Evolutionary conservation across 768 basidiomycete species (phyloP), one percentile per base, ranked within the genome.

Genomic region (Lentinula guzmanii): DNA sequence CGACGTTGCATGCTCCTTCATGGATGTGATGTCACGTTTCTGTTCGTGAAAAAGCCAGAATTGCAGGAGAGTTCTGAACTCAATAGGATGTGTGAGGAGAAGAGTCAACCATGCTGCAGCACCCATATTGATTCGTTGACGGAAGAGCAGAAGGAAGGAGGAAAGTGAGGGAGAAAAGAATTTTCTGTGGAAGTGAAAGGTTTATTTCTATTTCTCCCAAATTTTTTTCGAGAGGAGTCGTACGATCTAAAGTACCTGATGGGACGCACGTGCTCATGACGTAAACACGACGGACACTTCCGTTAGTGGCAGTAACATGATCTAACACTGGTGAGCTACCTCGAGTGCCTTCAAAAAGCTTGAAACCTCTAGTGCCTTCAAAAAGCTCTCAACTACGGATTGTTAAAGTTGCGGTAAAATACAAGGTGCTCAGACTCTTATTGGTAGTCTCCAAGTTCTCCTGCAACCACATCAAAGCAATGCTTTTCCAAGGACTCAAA

Each of bases 31-130:
- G 68, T 95, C 91, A 66, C 94, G 86, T 68, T 86, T 86, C 65
- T 82, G 79, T 63, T 93, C 87, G 73, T 93, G 85, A 75, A 87
- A 95, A 37, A 97, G 66, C 67, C 84, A 85, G 78, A 88, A 98
- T 68, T 94, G 90, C 28, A 95, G 66, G 37, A 98, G 81, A 34
- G 84, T 86, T 65, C 86, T 85, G 71, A 95, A 90, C 71, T 99
- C 96, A 63, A 81, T 69, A 13, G 93, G 93, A 65, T 92, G 93
- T 0, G 88, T 87, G 69, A 93, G 70, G 65, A 89, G 77, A 33
- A 93, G 78, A 41, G 80, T 75, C 63, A 92, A 72, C 83, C 87
- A 86, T 59, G 83, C 81, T 8, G 79, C 66, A 64, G 80, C 74
- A 61, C 78, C 81, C 87, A 91, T 86, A 9, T 10, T 41, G 7